Conservation (phyloP, 805 yeast species). For the Metschnikowia rubicola region DNA sequence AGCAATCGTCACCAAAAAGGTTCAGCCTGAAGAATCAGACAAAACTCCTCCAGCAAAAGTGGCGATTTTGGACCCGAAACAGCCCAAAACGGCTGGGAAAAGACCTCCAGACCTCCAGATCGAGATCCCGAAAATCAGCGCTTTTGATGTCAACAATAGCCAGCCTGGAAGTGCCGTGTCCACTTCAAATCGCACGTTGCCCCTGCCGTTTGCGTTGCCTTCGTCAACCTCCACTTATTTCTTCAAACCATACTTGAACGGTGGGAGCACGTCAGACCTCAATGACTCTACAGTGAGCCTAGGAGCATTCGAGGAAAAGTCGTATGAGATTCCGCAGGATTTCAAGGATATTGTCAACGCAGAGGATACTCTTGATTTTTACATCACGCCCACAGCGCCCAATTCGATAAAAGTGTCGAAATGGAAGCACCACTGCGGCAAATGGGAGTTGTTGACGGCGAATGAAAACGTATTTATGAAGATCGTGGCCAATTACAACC, state of each 20-base stretch:
- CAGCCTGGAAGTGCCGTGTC: constrained; percentile 16
- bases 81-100: neutral
- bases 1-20: neutral
- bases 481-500: constrained; percentile 36
- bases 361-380: constrained; percentile 37
- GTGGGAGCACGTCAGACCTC: constrained; percentile 1
- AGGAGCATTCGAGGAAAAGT: constrained; percentile 15
- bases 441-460: constrained; percentile 43
- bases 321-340: constrained; percentile 31
- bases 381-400: constrained; percentile 32
- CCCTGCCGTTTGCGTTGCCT: constrained; percentile 45
- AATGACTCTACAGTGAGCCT: constrained; percentile 4
- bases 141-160: constrained; percentile 6
- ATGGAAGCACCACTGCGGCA: constrained; percentile 41
- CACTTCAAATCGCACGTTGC: constrained; percentile 20
- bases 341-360: constrained; percentile 37
- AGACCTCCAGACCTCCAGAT: constrained; percentile 14
- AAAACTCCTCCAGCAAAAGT: neutral
- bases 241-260: constrained; percentile 29
- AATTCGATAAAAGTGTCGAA: constrained; percentile 38
- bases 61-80: neutral
- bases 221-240: constrained; percentile 40
- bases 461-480: constrained; percentile 36
- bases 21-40: neutral
- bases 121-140: constrained; percentile 14